Percentiles rank a stretch among this genome's conserved stretches.
Conservation (phyloP, 805 yeast species). For the Starmerella khaoyaiensis region DNA sequence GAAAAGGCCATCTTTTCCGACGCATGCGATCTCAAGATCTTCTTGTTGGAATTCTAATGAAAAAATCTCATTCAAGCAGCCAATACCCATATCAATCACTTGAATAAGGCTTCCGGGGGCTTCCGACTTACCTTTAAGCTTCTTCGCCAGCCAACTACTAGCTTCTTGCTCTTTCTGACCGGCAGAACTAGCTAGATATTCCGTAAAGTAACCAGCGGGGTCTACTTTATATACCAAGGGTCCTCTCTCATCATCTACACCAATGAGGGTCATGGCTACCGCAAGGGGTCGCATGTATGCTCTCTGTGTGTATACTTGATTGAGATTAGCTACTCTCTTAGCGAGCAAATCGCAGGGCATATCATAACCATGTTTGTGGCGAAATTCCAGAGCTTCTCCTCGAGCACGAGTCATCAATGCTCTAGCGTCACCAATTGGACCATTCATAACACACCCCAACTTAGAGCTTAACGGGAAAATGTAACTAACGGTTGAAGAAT, state of each 20-base stretch:
- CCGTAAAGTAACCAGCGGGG: constrained; percentile 92
- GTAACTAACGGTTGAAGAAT: constrained; percentile 74
- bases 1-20: constrained; percentile 51
- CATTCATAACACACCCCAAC: constrained; percentile 85
- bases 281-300: constrained; percentile 98
- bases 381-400: constrained; percentile 90
- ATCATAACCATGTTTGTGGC: constrained; percentile 88
- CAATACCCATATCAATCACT: constrained; percentile 80
- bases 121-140: constrained; percentile 58
- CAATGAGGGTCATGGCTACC: constrained; percentile 75
- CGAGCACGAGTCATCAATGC: constrained; percentile 82
- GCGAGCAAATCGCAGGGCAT: constrained; percentile 91
- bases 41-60: constrained; percentile 89
- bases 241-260: constrained; percentile 80
- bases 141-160: constrained; percentile 76
- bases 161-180: constrained; percentile 98
- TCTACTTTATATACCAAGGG: constrained; percentile 86
- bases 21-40: constrained; percentile 88
- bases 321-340: constrained; percentile 87
- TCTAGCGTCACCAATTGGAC: constrained; percentile 85
- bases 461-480: constrained; percentile 68
- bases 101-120: constrained; percentile 76
- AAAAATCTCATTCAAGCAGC: constrained; percentile 70
- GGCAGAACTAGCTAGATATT: constrained; percentile 82
- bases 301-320: constrained; percentile 92